Evolutionary conservation across 768 basidiomycete species (phyloP).

Genomic region (Dendrothele bispora): DNA sequence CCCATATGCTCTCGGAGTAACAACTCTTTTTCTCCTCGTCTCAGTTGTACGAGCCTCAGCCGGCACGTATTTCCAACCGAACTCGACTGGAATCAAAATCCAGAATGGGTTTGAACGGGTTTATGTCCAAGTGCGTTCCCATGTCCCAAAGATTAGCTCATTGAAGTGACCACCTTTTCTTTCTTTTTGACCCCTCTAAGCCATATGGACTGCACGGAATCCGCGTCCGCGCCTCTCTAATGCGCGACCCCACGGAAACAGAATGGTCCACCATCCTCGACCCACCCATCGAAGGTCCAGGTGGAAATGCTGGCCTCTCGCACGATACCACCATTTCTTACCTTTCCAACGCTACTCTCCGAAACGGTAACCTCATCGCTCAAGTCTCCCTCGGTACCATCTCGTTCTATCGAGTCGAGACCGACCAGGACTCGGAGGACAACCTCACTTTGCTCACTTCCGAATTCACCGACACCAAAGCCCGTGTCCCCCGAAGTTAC

Average conservation of each 20-base stretch:
- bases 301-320: conserved; percentile 26
- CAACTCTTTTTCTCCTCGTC: too few relatives aligned
- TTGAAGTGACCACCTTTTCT: too few relatives aligned
- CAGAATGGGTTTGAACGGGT: conserved; percentile 35
- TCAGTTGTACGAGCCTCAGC: too few relatives aligned
- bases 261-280: conserved; percentile 35
- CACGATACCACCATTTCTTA: conserved; percentile 29
- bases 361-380: conserved; percentile 32
- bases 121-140: conserved; percentile 27
- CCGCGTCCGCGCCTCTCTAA: conserved; percentile 33
- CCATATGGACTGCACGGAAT: conserved; percentile 35
- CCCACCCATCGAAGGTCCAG: conserved; percentile 35
- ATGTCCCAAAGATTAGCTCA: too few relatives aligned
- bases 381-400: conserved; percentile 22
- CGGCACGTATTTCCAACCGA: conserved; percentile 8
- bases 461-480: conserved; percentile 33
- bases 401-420: conserved; percentile 30
- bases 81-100: conserved; percentile 31
- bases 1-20: too few relatives aligned
- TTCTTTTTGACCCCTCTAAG: conserved; percentile 12
- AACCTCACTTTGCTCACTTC: conserved; percentile 26
- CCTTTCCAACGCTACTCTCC: conserved; percentile 27
- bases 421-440: conserved; percentile 24
- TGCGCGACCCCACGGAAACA: conserved; percentile 32
- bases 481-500: conserved; percentile 28